Base-by-base conservation (phyloP, 805 yeast genomes). In the Metschnikowia rubicola region DNA sequence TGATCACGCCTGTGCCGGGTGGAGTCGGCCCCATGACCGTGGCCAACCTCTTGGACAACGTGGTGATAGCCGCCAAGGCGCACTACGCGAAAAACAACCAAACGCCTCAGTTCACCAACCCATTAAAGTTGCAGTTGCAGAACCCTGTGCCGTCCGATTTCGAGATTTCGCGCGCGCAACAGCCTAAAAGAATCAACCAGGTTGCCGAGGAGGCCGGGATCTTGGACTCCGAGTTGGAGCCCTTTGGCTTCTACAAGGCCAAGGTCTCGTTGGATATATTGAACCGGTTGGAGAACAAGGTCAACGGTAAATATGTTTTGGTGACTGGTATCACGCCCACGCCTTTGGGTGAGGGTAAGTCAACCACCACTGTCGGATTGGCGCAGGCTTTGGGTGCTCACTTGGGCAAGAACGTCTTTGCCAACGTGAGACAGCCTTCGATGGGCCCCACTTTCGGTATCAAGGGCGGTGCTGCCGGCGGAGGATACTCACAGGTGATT, bases 1-100 rank as follows among this genome's bases (percentile, higher is more conserved):
- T 76, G 57, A 73, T 86, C 53, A 87, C 95, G n/a, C 95, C 95
- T 9, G 95, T 87, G 48, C 95, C 95, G 43, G 95, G 95, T 64
- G 95, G 95, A 55, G 95, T 87, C 54, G 95, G 95, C 43, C 95
- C 95, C 62, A 87, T 87, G 95, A 87, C 95, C 11, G 92, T 87
- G 39, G 94, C 94, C 28, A 83, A 84, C 81, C 71, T 87, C 47
- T 79, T 85, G 64, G 81, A 81, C 54, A 87, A 87, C 63, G 90
- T 86, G 29, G 70, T 82, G 34, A 67, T 73, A 46, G 85, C 91
- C 43, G 91, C 94, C 35, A 76, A 82, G 63, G 72, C 74, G 51
- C 73, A 69, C 59, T 70, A 67, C 57, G 50, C 56, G 31, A 63
- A 61, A 46, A 78, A 60, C 60, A 70, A 66, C 57, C 64, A 61